Evolutionary conservation across 208 protist genomes (phyloP).

Genomic region (Leishmania lainsoni): DNA sequence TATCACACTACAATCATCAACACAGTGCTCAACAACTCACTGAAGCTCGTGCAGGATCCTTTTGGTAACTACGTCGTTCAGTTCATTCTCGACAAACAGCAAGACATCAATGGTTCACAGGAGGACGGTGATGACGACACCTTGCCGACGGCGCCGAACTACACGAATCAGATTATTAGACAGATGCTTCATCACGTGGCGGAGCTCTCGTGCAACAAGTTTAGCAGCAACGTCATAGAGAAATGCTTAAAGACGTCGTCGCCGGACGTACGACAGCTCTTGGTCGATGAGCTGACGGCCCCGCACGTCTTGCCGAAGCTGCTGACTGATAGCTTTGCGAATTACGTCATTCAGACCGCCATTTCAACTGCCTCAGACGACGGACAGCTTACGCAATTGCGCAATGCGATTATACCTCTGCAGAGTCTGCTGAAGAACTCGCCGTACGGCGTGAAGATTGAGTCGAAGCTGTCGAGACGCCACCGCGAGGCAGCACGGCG

Average conservation of each 20-base stretch:
- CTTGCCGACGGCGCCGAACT: slow-evolving; percentile 31
- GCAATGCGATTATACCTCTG: slow-evolving; percentile 94
- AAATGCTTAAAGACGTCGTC: slow-evolving; percentile 95
- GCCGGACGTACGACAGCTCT: slow-evolving; percentile 73
- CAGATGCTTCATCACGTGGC: slow-evolving; percentile 92
- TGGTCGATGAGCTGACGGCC: slow-evolving; percentile 96
- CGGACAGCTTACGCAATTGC: slow-evolving; percentile 91
- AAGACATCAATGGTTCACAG: slow-evolving; percentile 50
- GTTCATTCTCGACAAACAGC: slow-evolving; percentile 95
- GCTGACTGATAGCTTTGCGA: slow-evolving; percentile 97
- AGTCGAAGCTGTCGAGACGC: slow-evolving; percentile 89
- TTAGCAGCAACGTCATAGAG: slow-evolving; percentile 98
- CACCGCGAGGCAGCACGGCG: slow-evolving; percentile 61
- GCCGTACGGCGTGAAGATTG: slow-evolving; percentile 97
- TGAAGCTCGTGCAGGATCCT: slow-evolving; percentile 94
- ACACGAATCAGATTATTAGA: slow-evolving; percentile 90
- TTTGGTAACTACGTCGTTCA: slow-evolving; percentile 99
- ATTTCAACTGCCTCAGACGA: slow-evolving; percentile 91
- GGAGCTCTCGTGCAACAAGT: slow-evolving; percentile 97
- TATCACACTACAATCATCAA: slow-evolving; percentile 94
- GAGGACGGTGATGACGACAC: slow-evolving; percentile 14
- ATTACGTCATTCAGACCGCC: slow-evolving; percentile 99
- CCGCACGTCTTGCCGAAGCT: slow-evolving; percentile 87
- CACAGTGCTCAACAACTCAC: slow-evolving; percentile 85
- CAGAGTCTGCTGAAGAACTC: slow-evolving; percentile 95